Conservation (phyloP, 768 basidiomycete genomes). For the Leucogyrophana mollusca region DNA sequence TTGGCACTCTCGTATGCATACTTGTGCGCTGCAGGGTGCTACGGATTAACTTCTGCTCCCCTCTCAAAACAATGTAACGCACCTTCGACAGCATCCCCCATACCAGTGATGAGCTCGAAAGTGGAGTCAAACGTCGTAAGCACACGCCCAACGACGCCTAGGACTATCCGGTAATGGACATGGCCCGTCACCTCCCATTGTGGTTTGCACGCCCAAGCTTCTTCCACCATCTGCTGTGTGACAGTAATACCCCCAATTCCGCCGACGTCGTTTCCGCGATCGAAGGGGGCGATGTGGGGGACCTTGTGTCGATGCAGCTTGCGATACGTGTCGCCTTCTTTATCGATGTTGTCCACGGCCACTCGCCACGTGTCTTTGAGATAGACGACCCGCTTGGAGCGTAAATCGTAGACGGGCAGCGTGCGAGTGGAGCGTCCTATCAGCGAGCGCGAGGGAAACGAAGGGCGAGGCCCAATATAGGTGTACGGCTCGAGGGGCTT, state of each 20-base stretch:
- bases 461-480: background rate
- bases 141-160: too few species aligned
- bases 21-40: too few species aligned
- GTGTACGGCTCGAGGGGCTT: too few species aligned
- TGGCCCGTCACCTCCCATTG: too few species aligned
- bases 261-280: too few species aligned
- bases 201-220: too few species aligned
- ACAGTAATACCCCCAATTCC: too few species aligned
- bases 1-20: too few species aligned
- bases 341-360: background rate
- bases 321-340: conserved; percentile 1
- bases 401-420: background rate
- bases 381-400: background rate
- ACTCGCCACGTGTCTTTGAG: conserved; percentile 7
- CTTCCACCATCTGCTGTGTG: too few species aligned
- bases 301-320: background rate
- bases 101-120: background rate
- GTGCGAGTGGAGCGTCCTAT: background rate
- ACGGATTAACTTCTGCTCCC: too few species aligned
- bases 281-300: background rate
- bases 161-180: too few species aligned
- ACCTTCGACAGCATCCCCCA: conserved; percentile 1
- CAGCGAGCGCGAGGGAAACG: background rate
- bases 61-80: too few species aligned
- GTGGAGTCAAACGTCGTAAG: background rate